Evolutionary conservation across 2,329 filamentous ascomycete genomes (phyloP).

Genomic region (Penicillium sp.): DNA sequence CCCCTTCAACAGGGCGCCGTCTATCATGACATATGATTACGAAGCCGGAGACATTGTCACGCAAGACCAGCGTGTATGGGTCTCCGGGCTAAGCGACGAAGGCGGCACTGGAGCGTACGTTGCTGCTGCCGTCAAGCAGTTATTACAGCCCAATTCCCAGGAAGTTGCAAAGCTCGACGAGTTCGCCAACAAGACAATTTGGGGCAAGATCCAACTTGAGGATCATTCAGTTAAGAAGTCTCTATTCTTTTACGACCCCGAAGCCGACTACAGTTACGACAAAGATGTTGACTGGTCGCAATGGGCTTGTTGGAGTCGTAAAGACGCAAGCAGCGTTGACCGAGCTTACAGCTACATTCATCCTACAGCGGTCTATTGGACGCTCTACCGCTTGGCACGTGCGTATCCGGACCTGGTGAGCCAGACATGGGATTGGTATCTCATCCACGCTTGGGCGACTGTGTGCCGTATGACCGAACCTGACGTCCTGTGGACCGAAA

Average conservation of each 20-base stretch:
- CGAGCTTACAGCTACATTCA: slow-evolving; percentile 67
- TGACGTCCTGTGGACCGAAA: neutral
- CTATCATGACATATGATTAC: slow-evolving; percentile 62
- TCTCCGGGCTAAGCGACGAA: slow-evolving; percentile 65
- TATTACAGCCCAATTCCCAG: slow-evolving; percentile 52
- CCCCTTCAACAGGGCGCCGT: slow-evolving; percentile 59
- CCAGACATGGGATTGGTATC: slow-evolving; percentile 59
- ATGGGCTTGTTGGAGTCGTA: slow-evolving; percentile 54
- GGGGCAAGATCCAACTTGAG: slow-evolving; percentile 53
- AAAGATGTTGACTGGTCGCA: slow-evolving; percentile 52
- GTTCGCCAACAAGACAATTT: slow-evolving; percentile 59
- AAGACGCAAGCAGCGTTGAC: slow-evolving; percentile 51
- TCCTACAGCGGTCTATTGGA: slow-evolving; percentile 61
- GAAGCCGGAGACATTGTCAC: slow-evolving; percentile 40
- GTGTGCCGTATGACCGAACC: slow-evolving; percentile 28
- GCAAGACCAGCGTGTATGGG: slow-evolving; percentile 59
- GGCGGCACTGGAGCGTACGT: slow-evolving; percentile 62
- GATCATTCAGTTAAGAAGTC: slow-evolving; percentile 60
- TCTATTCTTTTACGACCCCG: slow-evolving; percentile 62
- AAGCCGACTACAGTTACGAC: slow-evolving; percentile 52
- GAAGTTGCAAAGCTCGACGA: slow-evolving; percentile 60
- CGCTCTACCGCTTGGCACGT: slow-evolving; percentile 60
- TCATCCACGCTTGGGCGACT: slow-evolving; percentile 60
- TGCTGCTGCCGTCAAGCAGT: slow-evolving; percentile 61
- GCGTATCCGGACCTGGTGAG: slow-evolving; percentile 53